These are phyloP conservation scores for Fusarium goolgardi DNA, from an alignment of 2,329 filamentous ascomycete species.

Conservation along the genomic window DNA sequence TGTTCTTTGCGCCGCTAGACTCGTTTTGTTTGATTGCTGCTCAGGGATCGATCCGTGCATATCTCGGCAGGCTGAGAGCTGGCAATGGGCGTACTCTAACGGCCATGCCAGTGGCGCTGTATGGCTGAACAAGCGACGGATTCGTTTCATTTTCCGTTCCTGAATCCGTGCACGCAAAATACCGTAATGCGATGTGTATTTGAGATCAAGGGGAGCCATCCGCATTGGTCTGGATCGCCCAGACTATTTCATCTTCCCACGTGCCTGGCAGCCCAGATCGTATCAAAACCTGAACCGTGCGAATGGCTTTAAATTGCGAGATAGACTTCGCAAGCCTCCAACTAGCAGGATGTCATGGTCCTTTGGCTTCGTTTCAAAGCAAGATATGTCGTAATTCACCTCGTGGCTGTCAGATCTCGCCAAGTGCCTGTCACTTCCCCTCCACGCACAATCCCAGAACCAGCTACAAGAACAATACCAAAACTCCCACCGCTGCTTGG, in stretches of 20 bases:
- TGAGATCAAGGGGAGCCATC: conserved; percentile 13
- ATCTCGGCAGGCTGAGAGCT: conserved; percentile 37
- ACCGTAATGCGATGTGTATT: conserved; percentile 3
- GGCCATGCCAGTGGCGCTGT: conserved; percentile 3
- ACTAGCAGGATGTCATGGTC: conserved; percentile 16
- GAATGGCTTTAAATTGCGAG: conserved; percentile 12
- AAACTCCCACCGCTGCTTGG: conserved; percentile 11
- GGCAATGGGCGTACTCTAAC: conserved; percentile 15
- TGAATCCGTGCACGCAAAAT: conserved; percentile 33
- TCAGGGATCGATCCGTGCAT: conserved; percentile 32
- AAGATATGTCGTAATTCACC: conserved; percentile 15
- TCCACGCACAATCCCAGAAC: conserved; percentile 3
- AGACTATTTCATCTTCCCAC: neutral
- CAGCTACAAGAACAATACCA: conserved; percentile 38
- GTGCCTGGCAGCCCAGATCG: neutral
- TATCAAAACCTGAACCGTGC: conserved; percentile 6
- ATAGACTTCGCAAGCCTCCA: conserved; percentile 23
- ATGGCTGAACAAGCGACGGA: conserved; percentile 4
- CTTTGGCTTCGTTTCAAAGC: conserved; percentile 14
- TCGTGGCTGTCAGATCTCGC: conserved; percentile 12
- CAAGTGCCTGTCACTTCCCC: conserved; percentile 8
- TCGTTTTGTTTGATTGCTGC: conserved; percentile 13
- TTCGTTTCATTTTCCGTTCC: conserved; percentile 31
- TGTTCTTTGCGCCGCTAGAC: conserved; percentile 45
- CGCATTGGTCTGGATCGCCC: conserved; percentile 24